Evolutionary conservation across 2,329 filamentous ascomycete genomes (phyloP), one percentile per base, ranked within the genome.

Genomic region (Rhinocladiella similis): DNA sequence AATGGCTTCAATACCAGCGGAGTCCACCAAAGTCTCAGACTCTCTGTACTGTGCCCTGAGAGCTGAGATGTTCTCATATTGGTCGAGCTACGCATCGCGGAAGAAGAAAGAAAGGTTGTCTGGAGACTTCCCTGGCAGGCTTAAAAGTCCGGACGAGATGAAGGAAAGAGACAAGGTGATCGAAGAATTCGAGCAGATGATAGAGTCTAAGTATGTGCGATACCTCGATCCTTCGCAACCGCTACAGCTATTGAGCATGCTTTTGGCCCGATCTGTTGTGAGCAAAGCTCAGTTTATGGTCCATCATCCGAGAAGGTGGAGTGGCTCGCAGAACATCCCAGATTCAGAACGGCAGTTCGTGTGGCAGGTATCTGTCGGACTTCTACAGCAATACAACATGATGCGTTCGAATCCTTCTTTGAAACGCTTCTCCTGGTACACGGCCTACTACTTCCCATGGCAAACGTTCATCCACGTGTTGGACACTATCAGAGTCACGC

Each of bases 251-350:
- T 63, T 80, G 48, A 70, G 72, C 13, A 38, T 60, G 20, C 68
- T 75, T 14, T 71, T 80, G 60, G 74, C 69, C 1, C 72, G 76
- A 50, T 70, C 73, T 4, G 72, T 76, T 4, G 68, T 77, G 22
- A 71, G 68, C 50, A 72, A 72, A 42, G 73, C 77, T 47, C 71
- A 78, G 3, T 69, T 69, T 53, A 46, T 63, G 16, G 47, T 59
- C 13, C 66, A 67, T 56, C 65, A 70, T 61, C 64, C 68, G 51
- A 69, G 69, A 22, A 64, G 68, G 63, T 74, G 70, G 70, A 54
- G 66, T 14, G 59, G 61, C 18, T 63, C 63, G 12, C 66, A n/a
- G 54, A 69, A 47, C 19, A 61, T 63, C 7, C 66, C 70, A 38
- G 49, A 29, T 9, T 62, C 67, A 16, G 70, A 71, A 52, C 67